These are phyloP conservation scores for Trichoderma atrobrunneum DNA, from an alignment of 2,329 filamentous ascomycete species.

Conservation along the genomic window DNA sequence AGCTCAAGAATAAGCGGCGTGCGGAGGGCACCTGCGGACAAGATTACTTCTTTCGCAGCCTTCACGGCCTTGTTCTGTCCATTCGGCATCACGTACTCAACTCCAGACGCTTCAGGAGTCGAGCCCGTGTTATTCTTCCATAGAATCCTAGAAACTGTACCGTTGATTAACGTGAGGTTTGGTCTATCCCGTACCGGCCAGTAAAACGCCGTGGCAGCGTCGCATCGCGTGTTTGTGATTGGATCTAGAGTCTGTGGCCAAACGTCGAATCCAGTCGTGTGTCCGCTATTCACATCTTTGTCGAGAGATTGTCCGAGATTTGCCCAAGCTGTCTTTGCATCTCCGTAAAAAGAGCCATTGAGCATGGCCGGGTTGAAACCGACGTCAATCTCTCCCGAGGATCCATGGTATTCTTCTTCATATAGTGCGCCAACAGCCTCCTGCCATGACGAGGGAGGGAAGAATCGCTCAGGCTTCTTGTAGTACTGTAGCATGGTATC, in stretches of 20 bases:
- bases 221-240: constrained; percentile 36
- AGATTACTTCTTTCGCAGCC: constrained; percentile 39
- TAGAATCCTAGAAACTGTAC: constrained; percentile 34
- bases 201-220: constrained; percentile 43
- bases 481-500: constrained; percentile 33
- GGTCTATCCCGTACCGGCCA: constrained; percentile 35
- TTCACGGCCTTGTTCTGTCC: constrained; percentile 32
- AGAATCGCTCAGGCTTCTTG: constrained; percentile 41
- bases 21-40: constrained; percentile 21
- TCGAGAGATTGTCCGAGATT: constrained; percentile 34
- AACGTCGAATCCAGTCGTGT: constrained; percentile 37
- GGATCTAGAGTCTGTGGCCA: constrained; percentile 42
- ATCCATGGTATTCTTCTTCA: constrained; percentile 35
- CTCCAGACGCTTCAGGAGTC: constrained; percentile 29
- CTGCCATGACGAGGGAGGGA: constrained; percentile 35
- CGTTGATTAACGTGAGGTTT: constrained; percentile 40
- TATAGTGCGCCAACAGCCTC: constrained; percentile 35
- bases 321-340: constrained; percentile 34
- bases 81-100: constrained; percentile 37
- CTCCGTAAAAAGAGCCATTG: constrained; percentile 33
- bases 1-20: constrained; percentile 31
- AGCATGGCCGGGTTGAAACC: constrained; percentile 37
- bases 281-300: constrained; percentile 39
- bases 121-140: constrained; percentile 26
- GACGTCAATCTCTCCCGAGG: constrained; percentile 35